A percentile compares a stretch with the other conserved stretches of the same genome.
Evolutionary conservation across 495 filamentous ascomycete genomes (phyloP).

Genomic region (Neurospora cerealis): DNA sequence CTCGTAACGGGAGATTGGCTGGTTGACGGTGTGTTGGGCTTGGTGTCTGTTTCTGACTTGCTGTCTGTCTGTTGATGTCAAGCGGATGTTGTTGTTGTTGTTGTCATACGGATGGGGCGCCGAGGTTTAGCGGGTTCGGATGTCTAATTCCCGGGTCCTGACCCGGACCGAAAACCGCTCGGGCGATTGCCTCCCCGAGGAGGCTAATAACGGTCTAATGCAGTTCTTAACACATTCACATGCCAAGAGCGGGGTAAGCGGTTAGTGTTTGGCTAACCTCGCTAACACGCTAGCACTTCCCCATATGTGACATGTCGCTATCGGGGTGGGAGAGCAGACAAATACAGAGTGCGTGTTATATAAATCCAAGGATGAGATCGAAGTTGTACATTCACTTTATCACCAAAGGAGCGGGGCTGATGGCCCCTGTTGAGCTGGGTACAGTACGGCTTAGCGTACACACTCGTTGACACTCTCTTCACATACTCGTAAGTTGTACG

Average conservation of each 20-base stretch:
- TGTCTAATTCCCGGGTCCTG: neutral
- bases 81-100: neutral
- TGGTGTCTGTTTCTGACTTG: neutral
- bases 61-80: neutral
- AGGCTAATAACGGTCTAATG: neutral
- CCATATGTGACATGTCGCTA: neutral
- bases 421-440: neutral
- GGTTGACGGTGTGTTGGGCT: neutral
- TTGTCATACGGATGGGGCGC: neutral
- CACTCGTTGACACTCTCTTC: neutral
- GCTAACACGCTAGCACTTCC: neutral
- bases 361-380: neutral
- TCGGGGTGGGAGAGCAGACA: neutral
- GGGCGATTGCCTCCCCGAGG: neutral
- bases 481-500: neutral
- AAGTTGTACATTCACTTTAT: neutral
- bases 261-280: neutral
- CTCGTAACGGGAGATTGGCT: neutral
- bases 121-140: neutral
- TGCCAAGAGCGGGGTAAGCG: neutral
- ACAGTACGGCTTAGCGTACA: neutral
- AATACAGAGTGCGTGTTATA: neutral
- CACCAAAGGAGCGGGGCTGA: neutral
- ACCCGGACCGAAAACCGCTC: neutral
- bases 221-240: neutral